These are phyloP conservation scores for Coemansia sp. DNA, from an alignment of 192 early-diverging fungal species.

Conservation along the genomic window DNA sequence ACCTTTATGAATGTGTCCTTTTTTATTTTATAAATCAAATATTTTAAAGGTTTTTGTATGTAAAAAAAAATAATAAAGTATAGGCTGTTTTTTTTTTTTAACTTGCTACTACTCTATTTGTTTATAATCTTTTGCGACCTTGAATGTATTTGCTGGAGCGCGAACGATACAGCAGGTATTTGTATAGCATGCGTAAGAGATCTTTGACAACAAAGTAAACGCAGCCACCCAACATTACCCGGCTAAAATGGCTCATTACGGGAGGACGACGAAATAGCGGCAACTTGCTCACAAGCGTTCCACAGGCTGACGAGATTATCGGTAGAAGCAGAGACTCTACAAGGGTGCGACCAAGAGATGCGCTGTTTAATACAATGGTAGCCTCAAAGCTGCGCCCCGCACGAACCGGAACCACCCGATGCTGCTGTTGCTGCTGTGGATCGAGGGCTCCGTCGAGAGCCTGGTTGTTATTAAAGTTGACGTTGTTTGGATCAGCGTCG, in stretches of 20 bases:
- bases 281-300: slow-evolving; percentile 51
- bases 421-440: slow-evolving; percentile 7
- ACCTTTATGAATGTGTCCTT: not conserved
- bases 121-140: slow-evolving; percentile 35
- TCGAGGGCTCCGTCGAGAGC: slow-evolving; percentile 9
- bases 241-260: slow-evolving; percentile 54
- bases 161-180: slow-evolving; percentile 52
- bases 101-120: too few species aligned
- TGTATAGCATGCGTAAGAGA: slow-evolving; percentile 55
- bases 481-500: not conserved
- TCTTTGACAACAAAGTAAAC: slow-evolving; percentile 60
- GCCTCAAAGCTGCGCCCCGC: slow-evolving; percentile 46
- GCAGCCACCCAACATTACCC: slow-evolving; percentile 54
- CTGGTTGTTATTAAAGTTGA: not conserved
- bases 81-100: too few species aligned
- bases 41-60: not conserved
- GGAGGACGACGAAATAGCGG: slow-evolving; percentile 46
- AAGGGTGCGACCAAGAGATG: slow-evolving; percentile 56
- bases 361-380: slow-evolving; percentile 54
- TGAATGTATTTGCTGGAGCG: slow-evolving; percentile 37
- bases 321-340: slow-evolving; percentile 65
- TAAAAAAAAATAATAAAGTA: not conserved
- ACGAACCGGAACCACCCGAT: not conserved
- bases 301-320: slow-evolving; percentile 61
- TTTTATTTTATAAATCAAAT: not conserved